These are phyloP conservation scores for Trypanosoma rangeli DNA, from an alignment of 208 protist species.

Conservation along the genomic window DNA sequence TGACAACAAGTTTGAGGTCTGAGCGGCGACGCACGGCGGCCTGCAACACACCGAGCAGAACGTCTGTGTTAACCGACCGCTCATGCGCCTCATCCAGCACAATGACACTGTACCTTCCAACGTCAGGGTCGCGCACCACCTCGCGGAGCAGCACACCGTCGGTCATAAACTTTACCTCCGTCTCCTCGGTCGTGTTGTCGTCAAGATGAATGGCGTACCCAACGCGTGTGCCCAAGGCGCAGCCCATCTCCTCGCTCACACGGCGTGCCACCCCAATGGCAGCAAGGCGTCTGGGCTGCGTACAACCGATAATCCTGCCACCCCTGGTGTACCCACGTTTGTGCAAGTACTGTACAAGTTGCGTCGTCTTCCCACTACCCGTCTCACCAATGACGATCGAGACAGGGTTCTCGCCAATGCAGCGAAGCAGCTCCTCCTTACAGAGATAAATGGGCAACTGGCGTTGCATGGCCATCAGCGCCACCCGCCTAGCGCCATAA, in stretches of 20 bases:
- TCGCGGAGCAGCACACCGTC: constrained; percentile 97
- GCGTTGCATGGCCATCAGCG: constrained; percentile 35
- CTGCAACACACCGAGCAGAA: constrained; percentile 97
- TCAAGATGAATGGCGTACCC: constrained; percentile 95
- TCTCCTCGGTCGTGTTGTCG: constrained; percentile 77
- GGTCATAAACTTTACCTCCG: constrained; percentile 96
- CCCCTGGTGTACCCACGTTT: constrained; percentile 58
- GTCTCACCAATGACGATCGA: constrained; percentile 89
- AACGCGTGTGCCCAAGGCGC: constrained; percentile 77
- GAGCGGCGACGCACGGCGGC: constrained; percentile 68
- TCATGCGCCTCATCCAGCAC: constrained; percentile 99
- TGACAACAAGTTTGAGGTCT: constrained; percentile 99
- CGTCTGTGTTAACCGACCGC: constrained; percentile 95
- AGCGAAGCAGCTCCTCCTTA: constrained; percentile 69
- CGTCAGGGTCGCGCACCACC: constrained; percentile 81
- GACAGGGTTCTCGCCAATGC: constrained; percentile 78
- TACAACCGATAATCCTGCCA: constrained; percentile 77
- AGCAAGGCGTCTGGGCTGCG: constrained; percentile 96
- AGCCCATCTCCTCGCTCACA: constrained; percentile 92
- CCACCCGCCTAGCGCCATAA: constrained; percentile 31
- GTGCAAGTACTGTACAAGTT: constrained; percentile 90
- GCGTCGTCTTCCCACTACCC: constrained; percentile 92
- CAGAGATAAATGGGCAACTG: constrained; percentile 74
- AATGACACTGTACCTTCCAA: constrained; percentile 95
- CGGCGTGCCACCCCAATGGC: constrained; percentile 94